Conservation (phyloP, 1,284 basidiomycete species). For the Cryptococcus wingfieldii region DNA sequence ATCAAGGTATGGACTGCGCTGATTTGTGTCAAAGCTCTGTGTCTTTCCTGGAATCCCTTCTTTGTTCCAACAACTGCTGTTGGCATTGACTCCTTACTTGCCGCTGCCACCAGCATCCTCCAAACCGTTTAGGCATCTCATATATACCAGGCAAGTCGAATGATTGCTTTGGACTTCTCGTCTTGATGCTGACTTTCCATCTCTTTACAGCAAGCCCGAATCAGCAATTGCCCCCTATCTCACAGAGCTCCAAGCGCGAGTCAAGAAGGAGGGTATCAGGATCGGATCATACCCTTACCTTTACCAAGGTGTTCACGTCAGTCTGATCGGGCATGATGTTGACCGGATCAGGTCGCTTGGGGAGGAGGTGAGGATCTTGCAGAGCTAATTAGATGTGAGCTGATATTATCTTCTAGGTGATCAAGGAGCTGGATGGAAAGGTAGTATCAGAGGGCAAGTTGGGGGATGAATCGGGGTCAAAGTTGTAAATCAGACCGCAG, state of each 20-base stretch:
- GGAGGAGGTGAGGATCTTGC: slow-evolving; percentile 56
- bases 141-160: slow-evolving; percentile 68
- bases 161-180: no score
- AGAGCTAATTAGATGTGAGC: background rate
- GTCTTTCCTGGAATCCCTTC: slow-evolving; percentile 86
- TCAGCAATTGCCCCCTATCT: slow-evolving; percentile 86
- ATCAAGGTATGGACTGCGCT: no score
- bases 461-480: slow-evolving; percentile 15
- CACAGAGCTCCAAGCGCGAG: slow-evolving; percentile 67
- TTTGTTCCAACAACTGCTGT: slow-evolving; percentile 75
- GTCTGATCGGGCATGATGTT: slow-evolving; percentile 71
- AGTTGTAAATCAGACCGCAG: no score
- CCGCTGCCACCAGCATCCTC: slow-evolving; percentile 66
- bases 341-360: slow-evolving; percentile 57
- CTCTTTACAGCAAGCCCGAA: slow-evolving; percentile 64
- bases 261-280: slow-evolving; percentile 70
- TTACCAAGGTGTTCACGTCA: slow-evolving; percentile 56
- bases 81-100: slow-evolving; percentile 65
- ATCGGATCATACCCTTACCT: slow-evolving; percentile 76
- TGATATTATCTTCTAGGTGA: slow-evolving; percentile 38
- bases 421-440: slow-evolving; percentile 51
- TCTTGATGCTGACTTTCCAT: slow-evolving; percentile 1
- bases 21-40: slow-evolving; percentile 56
- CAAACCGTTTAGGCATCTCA: slow-evolving; percentile 68
- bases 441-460: slow-evolving; percentile 51